These are phyloP conservation scores for Monosporascus cannonballus DNA, from an alignment of 2,329 filamentous ascomycete species.

Conservation along the genomic window DNA sequence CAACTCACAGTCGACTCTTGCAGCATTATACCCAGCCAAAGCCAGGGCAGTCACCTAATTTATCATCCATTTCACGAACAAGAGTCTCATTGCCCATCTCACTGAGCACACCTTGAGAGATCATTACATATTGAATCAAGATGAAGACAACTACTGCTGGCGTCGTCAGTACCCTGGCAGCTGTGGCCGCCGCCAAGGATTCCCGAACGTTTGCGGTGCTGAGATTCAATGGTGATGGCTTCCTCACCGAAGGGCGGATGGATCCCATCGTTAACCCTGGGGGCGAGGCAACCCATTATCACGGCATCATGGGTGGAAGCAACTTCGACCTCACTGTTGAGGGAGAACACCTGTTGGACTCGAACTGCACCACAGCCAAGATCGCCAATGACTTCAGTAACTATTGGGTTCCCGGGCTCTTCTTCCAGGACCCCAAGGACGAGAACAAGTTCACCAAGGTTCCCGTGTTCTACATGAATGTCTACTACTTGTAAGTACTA, in stretches of 20 bases:
- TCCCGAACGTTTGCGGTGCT: conserved; percentile 59
- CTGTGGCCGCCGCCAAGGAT: conserved; percentile 36
- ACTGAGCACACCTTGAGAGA: background rate
- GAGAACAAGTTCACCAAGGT: conserved; percentile 57
- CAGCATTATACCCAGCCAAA: background rate
- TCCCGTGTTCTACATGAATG: conserved; percentile 64
- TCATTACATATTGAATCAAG: background rate
- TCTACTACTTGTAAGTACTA: conserved; percentile 64
- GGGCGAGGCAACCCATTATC: conserved; percentile 53
- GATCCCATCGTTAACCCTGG: conserved; percentile 67
- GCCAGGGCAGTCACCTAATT: background rate
- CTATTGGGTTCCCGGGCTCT: conserved; percentile 72
- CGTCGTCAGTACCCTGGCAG: conserved; percentile 25
- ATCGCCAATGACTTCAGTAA: conserved; percentile 64
- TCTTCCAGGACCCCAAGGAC: conserved; percentile 58
- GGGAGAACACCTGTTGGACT: conserved; percentile 52
- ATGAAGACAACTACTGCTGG: conserved; percentile 20
- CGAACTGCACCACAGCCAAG: conserved; percentile 65
- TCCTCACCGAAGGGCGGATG: conserved; percentile 52
- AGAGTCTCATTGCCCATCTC: conserved; percentile 7
- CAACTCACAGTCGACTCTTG: conserved; percentile 2
- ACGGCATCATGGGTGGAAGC: conserved; percentile 66
- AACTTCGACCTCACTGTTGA: conserved; percentile 58
- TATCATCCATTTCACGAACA: conserved; percentile 5
- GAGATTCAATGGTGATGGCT: conserved; percentile 60